phyloP scores from a whole-genome alignment of 108 stramenopile genomes.

The Pseudonitzschia pungens region DNA sequence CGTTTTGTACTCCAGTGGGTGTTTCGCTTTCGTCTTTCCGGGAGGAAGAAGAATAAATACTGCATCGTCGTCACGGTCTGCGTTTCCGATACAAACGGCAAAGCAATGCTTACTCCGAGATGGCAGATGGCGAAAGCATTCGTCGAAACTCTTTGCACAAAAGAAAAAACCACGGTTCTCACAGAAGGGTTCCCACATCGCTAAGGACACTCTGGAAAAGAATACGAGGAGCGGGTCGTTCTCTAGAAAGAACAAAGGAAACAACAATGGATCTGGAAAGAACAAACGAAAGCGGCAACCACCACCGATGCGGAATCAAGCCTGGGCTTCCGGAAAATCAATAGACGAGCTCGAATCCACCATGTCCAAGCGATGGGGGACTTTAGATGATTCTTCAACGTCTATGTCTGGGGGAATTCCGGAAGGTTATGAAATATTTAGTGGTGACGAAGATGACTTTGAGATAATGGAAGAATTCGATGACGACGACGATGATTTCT shows the following conservation, averaged over 20 bases:
- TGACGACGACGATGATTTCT: constrained; percentile 1
- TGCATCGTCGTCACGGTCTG: background rate
- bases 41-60: background rate
- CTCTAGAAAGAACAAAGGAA: background rate
- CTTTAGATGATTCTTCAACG: constrained; percentile 24
- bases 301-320: constrained; percentile 7
- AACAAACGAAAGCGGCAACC: constrained; percentile 7
- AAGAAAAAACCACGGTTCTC: constrained; percentile 31
- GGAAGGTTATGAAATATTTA: constrained; percentile 11
- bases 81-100: background rate
- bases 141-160: constrained; percentile 12
- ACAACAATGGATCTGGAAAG: background rate
- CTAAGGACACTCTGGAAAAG: background rate
- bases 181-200: constrained; percentile 16
- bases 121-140: background rate
- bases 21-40: background rate
- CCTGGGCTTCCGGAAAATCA: constrained; percentile 50
- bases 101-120: background rate
- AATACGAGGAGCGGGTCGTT: background rate
- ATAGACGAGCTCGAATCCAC: constrained; percentile 76
- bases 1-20: background rate
- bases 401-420: constrained; percentile 3
- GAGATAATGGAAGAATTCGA: background rate
- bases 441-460: constrained; percentile 22
- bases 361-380: constrained; percentile 70